phyloP scores from a whole-genome alignment of 2,329 filamentous ascomycete species.

The Fusarium setosum region DNA sequence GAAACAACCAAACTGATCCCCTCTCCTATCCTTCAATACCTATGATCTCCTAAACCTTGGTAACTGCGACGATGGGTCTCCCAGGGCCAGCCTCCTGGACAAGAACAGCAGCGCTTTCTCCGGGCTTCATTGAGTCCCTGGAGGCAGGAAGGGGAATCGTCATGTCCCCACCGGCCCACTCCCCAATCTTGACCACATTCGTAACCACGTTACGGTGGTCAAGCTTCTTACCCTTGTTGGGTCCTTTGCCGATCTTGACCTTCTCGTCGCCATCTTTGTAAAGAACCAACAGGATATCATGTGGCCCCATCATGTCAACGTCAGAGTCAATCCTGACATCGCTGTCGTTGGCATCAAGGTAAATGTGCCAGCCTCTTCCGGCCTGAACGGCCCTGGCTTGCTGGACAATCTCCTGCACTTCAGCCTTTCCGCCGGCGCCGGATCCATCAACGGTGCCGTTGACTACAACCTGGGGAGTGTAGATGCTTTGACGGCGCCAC shows the following conservation, averaged over 20 bases:
- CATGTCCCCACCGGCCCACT: conserved; percentile 17
- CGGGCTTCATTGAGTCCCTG: background rate
- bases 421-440: background rate
- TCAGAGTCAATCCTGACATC: background rate
- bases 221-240: conserved; percentile 51
- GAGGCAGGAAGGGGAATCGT: background rate
- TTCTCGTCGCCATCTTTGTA: conserved; percentile 32
- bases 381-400: background rate
- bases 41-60: background rate
- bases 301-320: background rate
- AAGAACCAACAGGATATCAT: background rate
- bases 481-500: conserved; percentile 47
- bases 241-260: conserved; percentile 47
- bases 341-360: background rate
- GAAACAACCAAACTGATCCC: too few relatives aligned
- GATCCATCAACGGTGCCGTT: conserved; percentile 35
- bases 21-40: too few relatives aligned
- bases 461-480: conserved; percentile 47
- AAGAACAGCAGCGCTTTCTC: background rate
- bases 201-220: conserved; percentile 47
- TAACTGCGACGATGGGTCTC: background rate
- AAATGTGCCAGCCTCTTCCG: background rate
- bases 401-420: background rate
- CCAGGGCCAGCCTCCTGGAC: background rate
- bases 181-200: conserved; percentile 47